Evolutionary conservation across 2,329 filamentous ascomycete species (phyloP), one percentile per base, ranked within the genome.

Genomic region (Ophiostoma perfectum): DNA sequence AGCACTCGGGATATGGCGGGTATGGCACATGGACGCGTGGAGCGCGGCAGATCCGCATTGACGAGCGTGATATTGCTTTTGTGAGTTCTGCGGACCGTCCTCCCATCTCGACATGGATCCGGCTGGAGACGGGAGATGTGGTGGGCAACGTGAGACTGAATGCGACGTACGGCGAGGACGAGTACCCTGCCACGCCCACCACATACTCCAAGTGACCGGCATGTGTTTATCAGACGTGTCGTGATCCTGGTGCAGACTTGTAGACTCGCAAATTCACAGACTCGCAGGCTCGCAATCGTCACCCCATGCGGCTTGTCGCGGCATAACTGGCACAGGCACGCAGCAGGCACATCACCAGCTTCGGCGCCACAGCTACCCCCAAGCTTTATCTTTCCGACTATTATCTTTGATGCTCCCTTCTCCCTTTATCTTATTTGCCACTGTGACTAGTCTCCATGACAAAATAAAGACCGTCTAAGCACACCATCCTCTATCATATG

Each of bases 1-100:
- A 89, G 71, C 88, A 89, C 72, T 83, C 86, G 0, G 89, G 89
- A 0, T 91, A 91, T 68, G 89, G 88, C 0, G 89, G 89, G 0
- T 91, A 91, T 72, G 86, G 88, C 0, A 80, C 80, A 63, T 90
- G 85, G 84, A 82, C 83, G 9, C 83, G 88, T 0, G 89, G 88
- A 1, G 81, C 82, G 4, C 72, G 70, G 2, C 70, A 70, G 39
- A 66, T 71, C 5, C 66, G 60, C 12, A 5, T 71, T 36, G 45
- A 45, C 38, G 68, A 70, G 64, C 63, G 78, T 9, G 75, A 72
- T 62, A 66, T 77, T 11, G 8, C 5, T 5, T 4, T 1, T 27
- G 27, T 27, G 27, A 27, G 27, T 6, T 66, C 68, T 2, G 39
- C 52, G 2, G 52, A 42, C 3, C 65, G 65, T 36, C 69, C 27